Percentiles rank a stretch among this genome's conserved stretches.
These are phyloP conservation scores for Aspergillus sp. DNA, from an alignment of 2,329 filamentous ascomycete genomes.

Conservation along the genomic window DNA sequence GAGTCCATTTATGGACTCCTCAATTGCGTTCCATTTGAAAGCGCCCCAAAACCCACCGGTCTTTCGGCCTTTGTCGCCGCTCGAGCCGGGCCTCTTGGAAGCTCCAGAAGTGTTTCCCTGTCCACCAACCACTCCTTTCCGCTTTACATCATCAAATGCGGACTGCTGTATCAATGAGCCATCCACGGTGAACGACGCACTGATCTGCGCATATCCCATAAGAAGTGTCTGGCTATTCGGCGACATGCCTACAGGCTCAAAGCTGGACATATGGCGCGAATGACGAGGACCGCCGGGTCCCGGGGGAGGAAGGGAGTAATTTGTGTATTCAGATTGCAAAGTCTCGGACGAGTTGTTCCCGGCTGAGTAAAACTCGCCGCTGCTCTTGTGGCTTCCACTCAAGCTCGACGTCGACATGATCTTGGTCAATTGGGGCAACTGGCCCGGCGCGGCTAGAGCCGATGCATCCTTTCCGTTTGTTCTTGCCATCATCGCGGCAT, in stretches of 20 bases:
- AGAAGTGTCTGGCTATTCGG: constrained; percentile 69
- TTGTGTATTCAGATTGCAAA: constrained; percentile 79
- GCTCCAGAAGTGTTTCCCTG: constrained; percentile 79
- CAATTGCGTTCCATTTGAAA: constrained; percentile 84
- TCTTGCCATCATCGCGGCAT: constrained; percentile 16
- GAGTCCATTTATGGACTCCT: constrained; percentile 82
- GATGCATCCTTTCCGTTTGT: constrained; percentile 24
- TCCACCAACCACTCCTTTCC: constrained; percentile 84
- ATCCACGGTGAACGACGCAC: constrained; percentile 88
- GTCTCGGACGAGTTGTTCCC: constrained; percentile 97
- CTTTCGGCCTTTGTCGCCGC: constrained; percentile 51
- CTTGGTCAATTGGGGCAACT: constrained; percentile 51
- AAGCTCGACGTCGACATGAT: constrained; percentile 77
- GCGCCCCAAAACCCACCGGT: constrained; percentile 76
- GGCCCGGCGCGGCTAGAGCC: constrained; percentile 27
- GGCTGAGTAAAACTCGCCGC: constrained; percentile 89
- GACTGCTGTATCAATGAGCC: constrained; percentile 85
- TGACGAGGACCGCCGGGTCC: constrained; percentile 46
- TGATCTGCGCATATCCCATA: constrained; percentile 97
- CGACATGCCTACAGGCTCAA: constrained; percentile 27
- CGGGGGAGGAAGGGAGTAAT: constrained; percentile 50
- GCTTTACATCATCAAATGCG: constrained; percentile 93
- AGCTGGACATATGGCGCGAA: constrained; percentile 46
- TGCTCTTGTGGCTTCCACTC: constrained; percentile 79
- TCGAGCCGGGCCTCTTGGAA: constrained; percentile 37